Percentiles rank a stretch among this genome's conserved stretches.
These are phyloP conservation scores for Hypsizygus marmoreus DNA, from an alignment of 768 basidiomycete genomes.

Conservation along the genomic window DNA sequence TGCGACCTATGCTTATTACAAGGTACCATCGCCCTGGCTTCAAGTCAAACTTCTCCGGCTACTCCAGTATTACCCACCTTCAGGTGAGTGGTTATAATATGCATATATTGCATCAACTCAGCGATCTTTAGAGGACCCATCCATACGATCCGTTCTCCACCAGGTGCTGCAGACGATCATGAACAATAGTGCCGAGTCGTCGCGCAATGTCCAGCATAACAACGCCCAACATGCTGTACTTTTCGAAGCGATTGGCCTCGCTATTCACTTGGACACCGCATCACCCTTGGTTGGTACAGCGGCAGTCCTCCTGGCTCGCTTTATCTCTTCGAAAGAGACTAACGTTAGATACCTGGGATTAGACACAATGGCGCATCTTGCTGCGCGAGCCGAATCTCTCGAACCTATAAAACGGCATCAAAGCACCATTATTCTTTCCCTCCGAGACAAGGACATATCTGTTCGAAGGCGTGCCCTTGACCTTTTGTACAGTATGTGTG, in stretches of 20 bases:
- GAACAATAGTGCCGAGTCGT: constrained; percentile 87
- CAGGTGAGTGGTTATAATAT: constrained; percentile 69
- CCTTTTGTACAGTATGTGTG: constrained; percentile 98
- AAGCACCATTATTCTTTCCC: constrained; percentile 89
- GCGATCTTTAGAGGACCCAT: constrained; percentile 68
- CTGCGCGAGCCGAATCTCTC: constrained; percentile 88
- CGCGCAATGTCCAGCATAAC: constrained; percentile 96
- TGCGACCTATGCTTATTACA: constrained; percentile 93
- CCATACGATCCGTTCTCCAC: constrained; percentile 73
- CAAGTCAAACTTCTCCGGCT: constrained; percentile 94
- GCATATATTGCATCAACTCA: not conserved
- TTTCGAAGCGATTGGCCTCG: constrained; percentile 95
- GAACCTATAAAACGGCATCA: constrained; percentile 95
- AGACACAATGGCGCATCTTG: constrained; percentile 98
- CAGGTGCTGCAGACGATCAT: constrained; percentile 88
- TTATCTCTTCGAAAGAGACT: constrained; percentile 97
- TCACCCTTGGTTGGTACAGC: constrained; percentile 88
- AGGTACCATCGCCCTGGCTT: constrained; percentile 96
- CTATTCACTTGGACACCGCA: constrained; percentile 92
- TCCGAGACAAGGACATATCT: constrained; percentile 97
- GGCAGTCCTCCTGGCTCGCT: constrained; percentile 88
- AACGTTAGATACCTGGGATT: constrained; percentile 97
- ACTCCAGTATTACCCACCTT: constrained; percentile 93
- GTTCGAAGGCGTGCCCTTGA: constrained; percentile 93
- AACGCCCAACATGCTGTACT: constrained; percentile 98